Evolutionary conservation across 2,329 filamentous ascomycete genomes (phyloP), one percentile per base, ranked within the genome.

Genomic region (Penicillium sp.): DNA sequence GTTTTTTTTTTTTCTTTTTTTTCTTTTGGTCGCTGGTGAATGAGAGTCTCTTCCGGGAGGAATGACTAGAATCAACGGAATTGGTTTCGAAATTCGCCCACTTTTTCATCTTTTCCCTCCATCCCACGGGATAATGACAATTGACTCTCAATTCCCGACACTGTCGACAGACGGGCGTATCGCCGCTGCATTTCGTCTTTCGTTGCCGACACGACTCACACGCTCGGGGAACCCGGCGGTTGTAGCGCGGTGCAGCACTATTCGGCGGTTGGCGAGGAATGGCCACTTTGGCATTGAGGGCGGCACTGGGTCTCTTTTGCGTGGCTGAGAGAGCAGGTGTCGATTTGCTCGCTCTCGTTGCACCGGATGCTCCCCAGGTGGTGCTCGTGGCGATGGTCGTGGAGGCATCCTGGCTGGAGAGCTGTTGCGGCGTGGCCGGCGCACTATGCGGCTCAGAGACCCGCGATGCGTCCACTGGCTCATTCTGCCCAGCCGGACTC

Each of bases 121-220:
- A 68, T 12, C 66, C 66, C 48, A 65, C 66, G 4, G 65, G 66
- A 39, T 69, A 69, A 36, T 57, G 57, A 51, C 66, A 69, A 13
- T 47, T 43, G 28, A 61, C 58, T 33, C 62, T 61, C 36, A 65
- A 52, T 42, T 69, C 65, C 35, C 61, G 55, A 54, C 66, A 69
- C 43, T 68, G 64, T 35, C 60, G 54, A 47, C 67, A 69, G 11
- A 60, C 47, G 1, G 67, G 65, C 8, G 59, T 61, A 39, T 67
- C 67, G 5, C 67, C 68, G 48, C 64, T 65, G 56, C 68, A 71
- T 58, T 69, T 71, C 40, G 66, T 69, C 54, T 70, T 70, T n/a
- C 66, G 59, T 44, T 64, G 61, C 43, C 67, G 61, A 52, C 68
- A 71, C 32, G 67, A 65, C 50, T 70, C 66, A 42, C 68, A 71